Evolutionary conservation across 2,329 filamentous ascomycete species (phyloP).

Genomic region (Aurifilum marmelostoma): DNA sequence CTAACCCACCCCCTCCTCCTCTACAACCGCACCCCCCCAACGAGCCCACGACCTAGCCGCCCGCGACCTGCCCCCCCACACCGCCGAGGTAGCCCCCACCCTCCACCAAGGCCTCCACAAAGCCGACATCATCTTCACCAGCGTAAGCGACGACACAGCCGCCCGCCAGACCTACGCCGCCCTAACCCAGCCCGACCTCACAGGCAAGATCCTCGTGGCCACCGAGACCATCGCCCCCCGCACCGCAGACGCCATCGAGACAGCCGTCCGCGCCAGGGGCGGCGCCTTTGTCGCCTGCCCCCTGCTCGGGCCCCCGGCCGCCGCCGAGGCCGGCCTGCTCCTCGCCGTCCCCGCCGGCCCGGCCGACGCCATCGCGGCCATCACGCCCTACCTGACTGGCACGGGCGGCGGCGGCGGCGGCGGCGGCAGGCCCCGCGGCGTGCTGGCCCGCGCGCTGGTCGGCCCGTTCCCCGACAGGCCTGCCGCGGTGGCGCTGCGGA

Average conservation of each 20-base stretch:
- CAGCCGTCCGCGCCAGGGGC: neutral
- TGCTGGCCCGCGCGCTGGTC: neutral
- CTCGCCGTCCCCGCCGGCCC: conserved; percentile 2
- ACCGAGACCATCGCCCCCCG: conserved; percentile 12
- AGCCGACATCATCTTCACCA: conserved; percentile 18
- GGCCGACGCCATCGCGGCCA: neutral
- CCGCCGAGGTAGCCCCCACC: neutral
- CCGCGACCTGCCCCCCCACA: neutral
- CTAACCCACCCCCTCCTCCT: conserved; percentile 5
- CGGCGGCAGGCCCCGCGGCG: neutral
- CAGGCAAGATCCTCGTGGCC: conserved; percentile 7
- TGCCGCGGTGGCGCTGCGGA: neutral
- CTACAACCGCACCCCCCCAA: conserved; percentile 9
- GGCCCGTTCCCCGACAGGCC: neutral
- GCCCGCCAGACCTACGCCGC: conserved; percentile 3
- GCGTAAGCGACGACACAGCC: conserved; percentile 8
- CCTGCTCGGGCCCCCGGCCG: neutral
- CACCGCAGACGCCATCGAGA: neutral
- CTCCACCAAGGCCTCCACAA: neutral
- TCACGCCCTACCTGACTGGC: conserved; percentile 4
- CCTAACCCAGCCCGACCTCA: neutral
- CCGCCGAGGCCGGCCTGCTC: conserved; percentile 14
- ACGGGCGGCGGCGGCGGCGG: neutral
- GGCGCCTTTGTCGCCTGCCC: conserved; percentile 12
- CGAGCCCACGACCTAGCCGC: conserved; percentile 4